These are phyloP conservation scores for Curvularia lunata DNA, from an alignment of 2,329 filamentous ascomycete species.

Conservation along the genomic window DNA sequence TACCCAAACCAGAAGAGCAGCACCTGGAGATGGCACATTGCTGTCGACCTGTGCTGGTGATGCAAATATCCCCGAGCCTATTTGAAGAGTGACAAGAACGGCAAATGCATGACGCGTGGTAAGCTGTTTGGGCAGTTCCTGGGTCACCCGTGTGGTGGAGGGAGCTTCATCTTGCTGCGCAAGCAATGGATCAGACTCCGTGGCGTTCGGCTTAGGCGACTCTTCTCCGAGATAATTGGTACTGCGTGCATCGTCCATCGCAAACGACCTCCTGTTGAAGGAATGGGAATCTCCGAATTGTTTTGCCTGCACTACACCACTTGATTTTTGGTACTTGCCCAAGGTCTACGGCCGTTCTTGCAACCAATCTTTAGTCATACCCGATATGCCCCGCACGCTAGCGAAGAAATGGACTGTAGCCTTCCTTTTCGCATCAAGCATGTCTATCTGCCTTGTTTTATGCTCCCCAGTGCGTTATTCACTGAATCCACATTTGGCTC, in stretches of 20 bases:
- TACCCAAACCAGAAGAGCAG: slow-evolving; percentile 65
- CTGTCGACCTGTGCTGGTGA: slow-evolving; percentile 68
- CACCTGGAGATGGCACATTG: slow-evolving; percentile 67
- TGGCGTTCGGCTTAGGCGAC: slow-evolving; percentile 20
- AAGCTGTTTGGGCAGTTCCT: slow-evolving; percentile 35
- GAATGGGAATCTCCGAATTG: neutral
- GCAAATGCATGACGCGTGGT: slow-evolving; percentile 57
- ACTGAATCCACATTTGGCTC: neutral
- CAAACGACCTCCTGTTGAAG: neutral
- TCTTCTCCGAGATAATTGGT: slow-evolving; percentile 7
- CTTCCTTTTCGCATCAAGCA: neutral
- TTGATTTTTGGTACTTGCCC: neutral
- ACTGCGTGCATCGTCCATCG: slow-evolving; percentile 4
- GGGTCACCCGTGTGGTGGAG: slow-evolving; percentile 18
- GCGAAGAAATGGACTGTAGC: neutral
- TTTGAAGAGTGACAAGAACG: slow-evolving; percentile 68
- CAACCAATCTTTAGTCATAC: slow-evolving; percentile 1
- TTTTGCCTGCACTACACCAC: neutral
- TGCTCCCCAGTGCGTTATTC: neutral
- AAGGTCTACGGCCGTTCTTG: neutral
- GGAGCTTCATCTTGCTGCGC: slow-evolving; percentile 20
- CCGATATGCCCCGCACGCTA: slow-evolving; percentile 5
- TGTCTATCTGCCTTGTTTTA: neutral
- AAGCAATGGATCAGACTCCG: slow-evolving; percentile 39
- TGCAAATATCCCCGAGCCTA: slow-evolving; percentile 70